Evolutionary conservation across 169 alveolate species (phyloP), one percentile per base, ranked within the genome.

Genomic region (Babesia sp.): DNA sequence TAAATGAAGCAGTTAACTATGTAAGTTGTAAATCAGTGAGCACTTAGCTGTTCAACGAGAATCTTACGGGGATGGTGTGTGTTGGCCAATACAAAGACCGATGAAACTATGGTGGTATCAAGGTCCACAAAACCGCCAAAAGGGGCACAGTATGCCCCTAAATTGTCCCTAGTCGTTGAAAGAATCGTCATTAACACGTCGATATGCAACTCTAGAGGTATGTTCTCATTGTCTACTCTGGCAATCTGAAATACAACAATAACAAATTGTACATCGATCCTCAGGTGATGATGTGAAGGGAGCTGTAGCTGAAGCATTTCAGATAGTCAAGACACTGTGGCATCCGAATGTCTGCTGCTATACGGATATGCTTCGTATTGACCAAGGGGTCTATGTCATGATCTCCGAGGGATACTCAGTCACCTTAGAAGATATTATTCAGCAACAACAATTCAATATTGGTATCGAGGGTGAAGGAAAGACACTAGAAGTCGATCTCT

Each of bases 331-430:
- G 74, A 53, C 77, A 33, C 69, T 79, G 1, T 34, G 59, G 54
- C 87, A 79, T 36, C 64, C 67, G 4, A 79, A 79, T 55, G 58
- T 79, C 34, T 79, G 83, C 63, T 64, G 68, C 34, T 79, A 79
- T 34, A 59, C 75, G 11, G 76, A 77, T 39, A 48, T 77, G 68
- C 63, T 77, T 12, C 46, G 86, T 0, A 26, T 46, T 3, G 75
- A 54, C 51, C 69, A 46, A 1, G 41, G 53, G 20, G 26, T 31
- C 31, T 67, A 77, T 34, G 36, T 67, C 0, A 51, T 77, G 12
- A 59, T 71, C 28, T 79, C 84, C 4, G 87, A 79, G 39, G 73
- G 66, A 16, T 71, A 79, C 44, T 79, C 87, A 0, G 72, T 79
- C 20, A 45, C 86, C 3, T 26, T 77, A 41, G 76, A 56, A n/a